Conservation (phyloP, 108 stramenopile genomes). For the Epipyxis sp. region DNA sequence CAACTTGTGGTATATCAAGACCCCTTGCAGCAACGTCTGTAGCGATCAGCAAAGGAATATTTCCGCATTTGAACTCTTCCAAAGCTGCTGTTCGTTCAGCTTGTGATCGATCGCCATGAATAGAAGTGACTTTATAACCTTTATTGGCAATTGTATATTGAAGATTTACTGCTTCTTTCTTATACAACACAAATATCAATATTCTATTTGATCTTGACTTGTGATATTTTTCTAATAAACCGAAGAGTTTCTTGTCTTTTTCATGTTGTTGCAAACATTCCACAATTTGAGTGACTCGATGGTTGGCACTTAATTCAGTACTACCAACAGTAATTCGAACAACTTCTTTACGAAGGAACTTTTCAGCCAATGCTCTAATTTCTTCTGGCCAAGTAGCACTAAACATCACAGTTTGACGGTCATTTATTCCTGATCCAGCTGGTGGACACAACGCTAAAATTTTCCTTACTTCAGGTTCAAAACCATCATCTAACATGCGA, state of each 20-base stretch:
- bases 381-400: constrained; percentile 95
- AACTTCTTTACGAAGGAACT: constrained; percentile 74
- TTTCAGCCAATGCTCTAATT: constrained; percentile 81
- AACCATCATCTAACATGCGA: constrained; percentile 67
- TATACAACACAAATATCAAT: constrained; percentile 91
- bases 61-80: constrained; percentile 79
- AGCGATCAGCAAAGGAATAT: constrained; percentile 82
- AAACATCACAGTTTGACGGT: constrained; percentile 92
- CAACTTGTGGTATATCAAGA: constrained; percentile 95
- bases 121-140: constrained; percentile 68
- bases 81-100: constrained; percentile 78
- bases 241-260: constrained; percentile 66
- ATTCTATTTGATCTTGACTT: constrained; percentile 65
- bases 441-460: constrained; percentile 24
- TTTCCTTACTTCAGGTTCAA: constrained; percentile 41
- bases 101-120: constrained; percentile 97
- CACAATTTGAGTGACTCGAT: constrained; percentile 82
- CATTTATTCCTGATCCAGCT: constrained; percentile 13
- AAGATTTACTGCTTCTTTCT: constrained; percentile 90
- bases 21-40: constrained; percentile 97
- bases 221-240: constrained; percentile 71
- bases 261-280: constrained; percentile 87
- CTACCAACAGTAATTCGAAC: constrained; percentile 75
- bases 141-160: constrained; percentile 69
- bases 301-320: constrained; percentile 87